A percentile compares a stretch with the other conserved stretches of the same genome.
These are phyloP conservation scores for Tillandsia leiboldiana DNA, from an alignment of 176 grass and related monocot genomes.

Conservation along the genomic window DNA sequence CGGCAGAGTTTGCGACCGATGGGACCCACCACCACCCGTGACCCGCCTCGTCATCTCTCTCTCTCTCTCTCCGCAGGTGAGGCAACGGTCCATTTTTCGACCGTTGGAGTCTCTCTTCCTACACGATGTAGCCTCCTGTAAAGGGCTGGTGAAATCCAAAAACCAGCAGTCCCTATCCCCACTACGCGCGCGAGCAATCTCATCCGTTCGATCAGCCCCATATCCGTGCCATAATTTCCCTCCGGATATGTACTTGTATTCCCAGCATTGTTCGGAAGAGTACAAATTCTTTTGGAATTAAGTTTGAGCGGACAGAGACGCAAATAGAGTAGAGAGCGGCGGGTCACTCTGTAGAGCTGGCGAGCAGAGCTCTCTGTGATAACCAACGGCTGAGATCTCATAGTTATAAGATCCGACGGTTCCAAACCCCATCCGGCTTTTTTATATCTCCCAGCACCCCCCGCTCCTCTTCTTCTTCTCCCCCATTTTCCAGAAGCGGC, in stretches of 20 bases:
- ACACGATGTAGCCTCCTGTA: no score
- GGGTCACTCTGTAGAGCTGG: no score
- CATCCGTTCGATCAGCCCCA: no score
- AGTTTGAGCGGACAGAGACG: no score
- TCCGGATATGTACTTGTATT: no score
- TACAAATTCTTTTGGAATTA: no score
- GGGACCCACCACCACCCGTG: neutral
- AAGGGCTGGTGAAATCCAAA: neutral
- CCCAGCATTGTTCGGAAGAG: no score
- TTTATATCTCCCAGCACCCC: neutral
- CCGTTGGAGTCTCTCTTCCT: neutral
- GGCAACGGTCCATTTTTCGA: neutral
- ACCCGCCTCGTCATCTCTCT: neutral
- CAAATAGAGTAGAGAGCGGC: no score
- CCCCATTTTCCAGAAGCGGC: slow-evolving; percentile 1
- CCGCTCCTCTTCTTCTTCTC: neutral
- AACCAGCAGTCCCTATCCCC: neutral
- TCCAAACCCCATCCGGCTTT: neutral
- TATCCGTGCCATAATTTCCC: no score
- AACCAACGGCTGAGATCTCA: neutral
- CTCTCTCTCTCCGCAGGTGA: neutral
- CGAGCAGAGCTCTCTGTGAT: neutral
- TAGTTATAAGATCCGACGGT: neutral
- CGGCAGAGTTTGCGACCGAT: neutral
- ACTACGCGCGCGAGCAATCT: neutral